A percentile compares a stretch with the other conserved stretches of the same genome.
Evolutionary conservation across 2,329 filamentous ascomycete species (phyloP).

Genomic region (Ceratocystiopsis sp.): DNA sequence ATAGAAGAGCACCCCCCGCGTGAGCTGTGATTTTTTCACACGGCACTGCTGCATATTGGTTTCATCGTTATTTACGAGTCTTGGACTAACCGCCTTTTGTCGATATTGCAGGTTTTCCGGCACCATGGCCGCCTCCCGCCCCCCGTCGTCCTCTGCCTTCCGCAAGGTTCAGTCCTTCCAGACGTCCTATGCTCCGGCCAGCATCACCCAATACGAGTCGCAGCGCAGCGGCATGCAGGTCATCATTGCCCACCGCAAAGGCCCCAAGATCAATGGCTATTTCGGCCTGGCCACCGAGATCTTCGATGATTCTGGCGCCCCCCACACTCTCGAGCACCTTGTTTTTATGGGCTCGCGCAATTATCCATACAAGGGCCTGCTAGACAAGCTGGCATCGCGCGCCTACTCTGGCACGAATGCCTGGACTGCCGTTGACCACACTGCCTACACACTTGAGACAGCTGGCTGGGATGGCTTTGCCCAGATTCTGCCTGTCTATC

Average conservation of each 20-base stretch:
- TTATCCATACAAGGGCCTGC: slow-evolving; percentile 85
- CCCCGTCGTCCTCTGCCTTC: slow-evolving; percentile 28
- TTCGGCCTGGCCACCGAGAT: slow-evolving; percentile 96
- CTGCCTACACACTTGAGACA: slow-evolving; percentile 86
- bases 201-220: slow-evolving; percentile 91
- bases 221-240: slow-evolving; percentile 88
- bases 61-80: no score
- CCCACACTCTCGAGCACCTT: slow-evolving; percentile 69
- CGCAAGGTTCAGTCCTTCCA: slow-evolving; percentile 72
- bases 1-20: no score
- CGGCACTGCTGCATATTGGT: no score
- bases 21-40: no score
- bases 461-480: slow-evolving; percentile 96
- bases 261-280: slow-evolving; percentile 89
- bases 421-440: slow-evolving; percentile 93
- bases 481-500: slow-evolving; percentile 82
- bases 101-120: slow-evolving; percentile 7
- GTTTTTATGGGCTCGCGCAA: slow-evolving; percentile 84
- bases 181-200: slow-evolving; percentile 75
- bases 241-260: slow-evolving; percentile 77
- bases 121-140: slow-evolving; percentile 37
- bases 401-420: slow-evolving; percentile 92
- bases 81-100: slow-evolving; percentile 6
- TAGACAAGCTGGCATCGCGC: slow-evolving; percentile 85
- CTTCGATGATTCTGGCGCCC: slow-evolving; percentile 88